Evolutionary conservation across 1,284 basidiomycete species (phyloP), one percentile per base, ranked within the genome.

Genomic region (Peniophora sp.): DNA sequence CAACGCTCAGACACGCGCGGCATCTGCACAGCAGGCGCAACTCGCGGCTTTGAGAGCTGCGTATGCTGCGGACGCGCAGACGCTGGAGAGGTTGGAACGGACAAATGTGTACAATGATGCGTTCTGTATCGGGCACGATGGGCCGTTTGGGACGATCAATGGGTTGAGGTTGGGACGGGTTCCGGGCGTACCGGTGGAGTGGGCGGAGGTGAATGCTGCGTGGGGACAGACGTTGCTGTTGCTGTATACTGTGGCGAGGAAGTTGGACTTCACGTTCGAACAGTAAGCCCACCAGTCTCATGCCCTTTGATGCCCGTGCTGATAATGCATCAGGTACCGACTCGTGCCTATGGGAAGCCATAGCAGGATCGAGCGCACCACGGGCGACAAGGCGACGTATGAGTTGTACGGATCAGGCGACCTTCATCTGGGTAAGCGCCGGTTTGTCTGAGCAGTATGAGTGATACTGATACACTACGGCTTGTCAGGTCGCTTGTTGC

Each of bases 61-160:
- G 1, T 88, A 89, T 59, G 80, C 83, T 24, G 78, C 84, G 14
- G 88, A 90, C 62, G 76, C 85, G 18, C 77, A 75, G 14, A 86
- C 85, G 9, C 74, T 95, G 14, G 88, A 91, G 58, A 86, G 93
- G 60, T 76, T 99, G 8, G 89, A 96, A 62, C 77, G 86, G 43
- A 95, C 95, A 3, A 99, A 99, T 64, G 97, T 99, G 24, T 99
- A 97, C 70, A 96, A 96, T 57, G 97, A 99, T 62, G 94, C 94
- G 0, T 99, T 99, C 65, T 96, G 93, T 60, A 99, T 99, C 56
- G 95, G 95, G 1, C 92, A 97, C 58, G 92, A 95, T 57, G 88
- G 88, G 1, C 85, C 90, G 15, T 88, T 98, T 60, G 96, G 93
- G 0, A 98, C 96, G 9, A 99, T 99, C 67, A 99, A 99, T 62